Evolutionary conservation across 2,329 filamentous ascomycete species (phyloP).

Genomic region (Cadophora sp.): DNA sequence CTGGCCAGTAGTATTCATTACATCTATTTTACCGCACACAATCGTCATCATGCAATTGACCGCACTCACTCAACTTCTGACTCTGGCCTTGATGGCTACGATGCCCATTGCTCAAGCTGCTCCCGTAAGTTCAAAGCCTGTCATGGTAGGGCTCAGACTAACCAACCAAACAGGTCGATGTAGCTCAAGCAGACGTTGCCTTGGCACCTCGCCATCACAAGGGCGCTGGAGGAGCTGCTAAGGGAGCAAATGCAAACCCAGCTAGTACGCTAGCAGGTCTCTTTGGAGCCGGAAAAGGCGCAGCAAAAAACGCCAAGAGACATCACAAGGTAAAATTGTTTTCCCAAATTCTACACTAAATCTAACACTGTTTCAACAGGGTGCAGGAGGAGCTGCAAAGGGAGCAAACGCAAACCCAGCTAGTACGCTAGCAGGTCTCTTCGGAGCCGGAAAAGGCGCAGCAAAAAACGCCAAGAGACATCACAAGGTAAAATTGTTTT

Average conservation of each 20-base stretch:
- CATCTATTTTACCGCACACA: conserved; percentile 7
- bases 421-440: background rate
- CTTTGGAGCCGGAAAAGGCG: background rate
- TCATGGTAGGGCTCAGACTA: background rate
- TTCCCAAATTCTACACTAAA: no score
- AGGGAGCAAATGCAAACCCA: background rate
- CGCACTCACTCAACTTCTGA: conserved; percentile 24
- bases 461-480: background rate
- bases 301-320: conserved; percentile 4
- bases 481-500: background rate
- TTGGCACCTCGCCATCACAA: conserved; percentile 12
- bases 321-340: background rate
- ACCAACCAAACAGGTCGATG: background rate
- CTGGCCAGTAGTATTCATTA: conserved; percentile 18
- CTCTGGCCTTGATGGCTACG: conserved; percentile 25
- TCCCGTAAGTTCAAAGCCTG: conserved; percentile 17
- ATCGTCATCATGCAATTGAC: conserved; percentile 28
- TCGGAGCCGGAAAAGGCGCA: conserved; percentile 2
- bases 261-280: background rate
- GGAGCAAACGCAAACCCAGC: conserved; percentile 9
- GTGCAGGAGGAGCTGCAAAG: conserved; percentile 2
- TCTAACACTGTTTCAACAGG: background rate
- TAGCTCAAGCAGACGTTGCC: conserved; percentile 8
- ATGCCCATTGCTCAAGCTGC: conserved; percentile 22
- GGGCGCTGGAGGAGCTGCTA: background rate